Base-by-base conservation (phyloP, 2,329 filamentous ascomycete species). In the Cadophora luteo-olivacea region DNA sequence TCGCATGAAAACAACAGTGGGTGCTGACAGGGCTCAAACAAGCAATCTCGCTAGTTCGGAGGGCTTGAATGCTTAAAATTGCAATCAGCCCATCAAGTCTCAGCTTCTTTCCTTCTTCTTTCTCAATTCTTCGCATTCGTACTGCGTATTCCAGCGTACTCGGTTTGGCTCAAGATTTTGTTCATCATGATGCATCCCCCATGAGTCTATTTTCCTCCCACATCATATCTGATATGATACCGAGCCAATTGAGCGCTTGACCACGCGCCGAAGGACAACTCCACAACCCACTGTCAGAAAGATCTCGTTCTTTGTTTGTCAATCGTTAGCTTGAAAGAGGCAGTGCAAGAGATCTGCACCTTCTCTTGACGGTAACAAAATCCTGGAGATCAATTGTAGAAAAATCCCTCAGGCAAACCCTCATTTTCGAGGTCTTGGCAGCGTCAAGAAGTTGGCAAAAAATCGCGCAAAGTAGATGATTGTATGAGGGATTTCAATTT, bases 381-480 rank as follows among this genome's bases (percentile, higher is more conserved):
- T 52, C 29, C 5, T 29, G 5, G 29, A 29, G 29, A 29, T 29
- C 41, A 38, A 25, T 62, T 49, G 3, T 51, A 49, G 45, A 14
- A 67, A 66, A 67, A 67, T 67, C 60, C 65, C 65, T 67, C 65
- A 67, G 45, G 54, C 33, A n/a, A 36, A 32, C 33, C 38, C 29
- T 25, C 25, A 60, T 25, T 2, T 45, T 25, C 9, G 9, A 29
- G n/a, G 24, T 45, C 65, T 63, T 67, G 65, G 58, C 60, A 63
- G 12, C 4, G 4, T 25, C 49, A 8, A 11, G 8, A 25, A 64
- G 41, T 11, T n/a, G 38, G n/a, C 22, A 9, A 19, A 64, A 67
- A 67, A 67, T 67, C 51, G 58, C 65, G 65, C 65, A 67, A 54
- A 22, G 19, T 2, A 33, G 8, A 8, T 38, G n/a, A 48, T 45